phyloP scores from a whole-genome alignment of 495 filamentous ascomycete species.

The Xylaria palmicola region DNA sequence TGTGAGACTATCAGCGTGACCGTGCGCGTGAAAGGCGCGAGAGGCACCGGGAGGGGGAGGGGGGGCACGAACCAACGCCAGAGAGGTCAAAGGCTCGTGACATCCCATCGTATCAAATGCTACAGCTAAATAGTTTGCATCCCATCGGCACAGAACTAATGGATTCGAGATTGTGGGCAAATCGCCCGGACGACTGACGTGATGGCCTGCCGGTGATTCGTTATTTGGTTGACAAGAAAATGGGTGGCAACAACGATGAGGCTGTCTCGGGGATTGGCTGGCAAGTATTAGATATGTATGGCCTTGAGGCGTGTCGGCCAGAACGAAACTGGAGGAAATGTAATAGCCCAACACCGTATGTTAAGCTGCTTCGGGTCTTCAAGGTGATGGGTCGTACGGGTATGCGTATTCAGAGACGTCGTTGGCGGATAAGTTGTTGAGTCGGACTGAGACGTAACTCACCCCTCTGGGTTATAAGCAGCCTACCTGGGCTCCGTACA shows the following conservation, averaged over 20 bases:
- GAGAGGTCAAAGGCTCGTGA: slow-evolving; percentile 49
- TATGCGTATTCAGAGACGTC: neutral
- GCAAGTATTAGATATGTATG: neutral
- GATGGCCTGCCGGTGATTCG: too few species aligned
- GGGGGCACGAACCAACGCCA: slow-evolving; percentile 46
- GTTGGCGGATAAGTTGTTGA: neutral
- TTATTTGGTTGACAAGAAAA: too few species aligned
- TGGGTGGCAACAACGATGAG: too few species aligned
- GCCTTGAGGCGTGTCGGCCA: neutral
- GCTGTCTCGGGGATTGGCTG: too few species aligned
- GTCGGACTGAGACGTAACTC: too few species aligned
- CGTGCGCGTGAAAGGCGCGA: neutral
- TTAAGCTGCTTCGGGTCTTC: too few species aligned
- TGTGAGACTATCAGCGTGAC: slow-evolving; percentile 27
- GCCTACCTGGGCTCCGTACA: too few species aligned
- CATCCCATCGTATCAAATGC: slow-evolving; percentile 39
- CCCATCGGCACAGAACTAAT: too few species aligned
- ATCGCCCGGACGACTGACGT: too few species aligned
- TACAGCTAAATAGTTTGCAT: neutral
- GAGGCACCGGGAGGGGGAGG: neutral
- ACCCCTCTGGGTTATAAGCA: too few species aligned
- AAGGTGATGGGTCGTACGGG: neutral
- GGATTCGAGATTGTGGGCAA: too few species aligned
- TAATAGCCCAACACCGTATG: neutral
- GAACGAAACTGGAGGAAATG: neutral